phyloP scores from a whole-genome alignment of 768 basidiomycete species.

The Wakefieldia striispora region DNA sequence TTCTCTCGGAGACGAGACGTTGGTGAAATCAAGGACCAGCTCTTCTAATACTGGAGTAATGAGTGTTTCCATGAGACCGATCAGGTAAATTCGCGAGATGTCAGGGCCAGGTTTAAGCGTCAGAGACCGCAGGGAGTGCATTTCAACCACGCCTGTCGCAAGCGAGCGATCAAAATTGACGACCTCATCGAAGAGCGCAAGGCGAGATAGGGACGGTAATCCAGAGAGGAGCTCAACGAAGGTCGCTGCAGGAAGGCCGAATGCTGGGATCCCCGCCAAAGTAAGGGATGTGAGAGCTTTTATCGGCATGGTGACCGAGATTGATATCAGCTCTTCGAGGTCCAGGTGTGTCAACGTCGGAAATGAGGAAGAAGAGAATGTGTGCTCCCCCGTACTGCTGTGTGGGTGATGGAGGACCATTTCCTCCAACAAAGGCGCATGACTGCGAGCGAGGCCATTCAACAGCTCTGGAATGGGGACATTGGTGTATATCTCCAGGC shows the following conservation, averaged over 20 bases:
- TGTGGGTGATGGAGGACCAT: conserved; percentile 24
- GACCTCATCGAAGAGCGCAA: conserved; percentile 25
- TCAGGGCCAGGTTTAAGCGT: conserved; percentile 25
- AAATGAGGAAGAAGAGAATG: conserved; percentile 19
- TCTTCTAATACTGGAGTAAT: conserved; percentile 25
- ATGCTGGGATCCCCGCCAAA: conserved; percentile 21
- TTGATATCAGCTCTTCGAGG: conserved; percentile 17
- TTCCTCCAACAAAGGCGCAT: conserved; percentile 27
- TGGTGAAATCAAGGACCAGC: conserved; percentile 25
- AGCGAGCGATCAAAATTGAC: conserved; percentile 25
- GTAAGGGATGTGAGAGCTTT: conserved; percentile 24
- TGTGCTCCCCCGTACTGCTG: conserved; percentile 3
- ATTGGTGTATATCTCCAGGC: conserved; percentile 27
- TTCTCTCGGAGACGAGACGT: conserved; percentile 25
- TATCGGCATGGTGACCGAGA: conserved; percentile 17
- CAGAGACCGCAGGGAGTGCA: conserved; percentile 20
- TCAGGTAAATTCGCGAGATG: conserved; percentile 29
- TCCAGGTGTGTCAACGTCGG: conserved; percentile 22
- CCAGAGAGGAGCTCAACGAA: conserved; percentile 25
- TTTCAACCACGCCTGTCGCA: conserved; percentile 8
- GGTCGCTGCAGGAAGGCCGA: conserved; percentile 18
- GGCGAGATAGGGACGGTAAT: conserved; percentile 21
- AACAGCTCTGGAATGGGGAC: conserved; percentile 24
- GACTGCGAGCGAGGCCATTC: conserved; percentile 18
- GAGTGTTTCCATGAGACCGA: conserved; percentile 22